These are phyloP conservation scores for Xylariomycetidae sp. DNA, from an alignment of 2,329 filamentous ascomycete genomes.

Conservation along the genomic window DNA sequence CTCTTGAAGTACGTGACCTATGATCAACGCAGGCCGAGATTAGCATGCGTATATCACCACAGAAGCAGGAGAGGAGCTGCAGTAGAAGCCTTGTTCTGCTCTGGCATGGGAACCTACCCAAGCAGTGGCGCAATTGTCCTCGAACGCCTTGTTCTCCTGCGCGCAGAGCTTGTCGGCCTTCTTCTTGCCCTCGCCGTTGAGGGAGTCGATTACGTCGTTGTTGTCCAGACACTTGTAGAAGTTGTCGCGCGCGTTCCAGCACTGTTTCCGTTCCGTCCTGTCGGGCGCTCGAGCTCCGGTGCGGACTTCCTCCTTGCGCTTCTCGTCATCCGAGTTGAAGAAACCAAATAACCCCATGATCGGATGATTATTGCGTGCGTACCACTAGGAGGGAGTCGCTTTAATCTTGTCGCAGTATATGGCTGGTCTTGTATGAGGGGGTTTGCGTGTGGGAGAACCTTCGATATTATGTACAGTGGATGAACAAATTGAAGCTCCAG, in stretches of 20 bases:
- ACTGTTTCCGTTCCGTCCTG: conserved; percentile 72
- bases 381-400: too few species aligned
- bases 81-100: too few species aligned
- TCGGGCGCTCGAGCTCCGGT: conserved; percentile 70
- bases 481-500: too few species aligned
- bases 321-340: conserved; percentile 34
- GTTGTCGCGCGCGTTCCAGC: conserved; percentile 84
- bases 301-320: conserved; percentile 51
- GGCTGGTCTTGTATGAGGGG: too few species aligned
- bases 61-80: too few species aligned
- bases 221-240: conserved; percentile 88
- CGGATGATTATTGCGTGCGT: too few species aligned
- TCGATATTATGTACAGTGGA: too few species aligned
- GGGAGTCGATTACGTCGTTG: conserved; percentile 73
- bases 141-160: conserved; percentile 62
- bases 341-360: conserved; percentile 49
- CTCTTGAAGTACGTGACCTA: conserved; percentile 98
- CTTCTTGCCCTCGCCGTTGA: conserved; percentile 50
- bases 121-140: conserved; percentile 78
- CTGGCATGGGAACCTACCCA: conserved; percentile 71
- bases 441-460: too few species aligned
- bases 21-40: conserved; percentile 1
- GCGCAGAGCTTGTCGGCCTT: conserved; percentile 52
- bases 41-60: too few species aligned
- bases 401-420: too few species aligned